These are phyloP conservation scores for Parastagonospora nodorum DNA, from an alignment of 2,329 filamentous ascomycete genomes.

Conservation along the genomic window DNA sequence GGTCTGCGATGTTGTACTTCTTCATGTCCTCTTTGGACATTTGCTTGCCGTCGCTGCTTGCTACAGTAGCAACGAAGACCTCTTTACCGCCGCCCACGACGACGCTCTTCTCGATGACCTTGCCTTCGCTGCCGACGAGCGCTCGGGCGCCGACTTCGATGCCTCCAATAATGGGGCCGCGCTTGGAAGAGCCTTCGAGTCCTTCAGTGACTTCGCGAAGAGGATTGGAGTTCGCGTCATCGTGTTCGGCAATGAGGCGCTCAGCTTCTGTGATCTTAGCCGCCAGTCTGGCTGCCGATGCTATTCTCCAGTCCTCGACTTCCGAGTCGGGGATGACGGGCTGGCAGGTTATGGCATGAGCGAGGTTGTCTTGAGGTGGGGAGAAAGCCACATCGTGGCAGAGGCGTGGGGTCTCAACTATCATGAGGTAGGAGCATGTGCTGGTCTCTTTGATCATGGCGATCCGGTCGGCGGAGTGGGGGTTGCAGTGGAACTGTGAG, in stretches of 20 bases:
- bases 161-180: slow-evolving; percentile 58
- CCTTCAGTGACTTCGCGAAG: slow-evolving; percentile 40
- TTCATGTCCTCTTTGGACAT: slow-evolving; percentile 71
- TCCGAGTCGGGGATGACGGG: slow-evolving; percentile 68
- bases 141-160: slow-evolving; percentile 63
- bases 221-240: slow-evolving; percentile 35
- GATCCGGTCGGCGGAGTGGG: slow-evolving; percentile 75
- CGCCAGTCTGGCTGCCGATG: slow-evolving; percentile 29
- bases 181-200: slow-evolving; percentile 38
- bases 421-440: slow-evolving; percentile 91
- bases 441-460: slow-evolving; percentile 92
- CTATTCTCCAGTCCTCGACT: slow-evolving; percentile 50
- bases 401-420: slow-evolving; percentile 85
- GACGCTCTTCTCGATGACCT: slow-evolving; percentile 59
- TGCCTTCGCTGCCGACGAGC: slow-evolving; percentile 61
- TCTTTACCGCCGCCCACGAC: slow-evolving; percentile 59
- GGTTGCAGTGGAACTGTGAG: slow-evolving; percentile 72
- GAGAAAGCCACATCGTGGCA: slow-evolving; percentile 87
- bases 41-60: slow-evolving; percentile 65
- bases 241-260: slow-evolving; percentile 28
- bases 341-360: slow-evolving; percentile 77
- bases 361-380: slow-evolving; percentile 76
- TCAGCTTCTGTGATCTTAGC: slow-evolving; percentile 37
- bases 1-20: slow-evolving; percentile 65
- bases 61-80: slow-evolving; percentile 57